These are phyloP conservation scores for Urostyla sp. DNA, from an alignment of 73 alveolate genomes.

Conservation along the genomic window DNA sequence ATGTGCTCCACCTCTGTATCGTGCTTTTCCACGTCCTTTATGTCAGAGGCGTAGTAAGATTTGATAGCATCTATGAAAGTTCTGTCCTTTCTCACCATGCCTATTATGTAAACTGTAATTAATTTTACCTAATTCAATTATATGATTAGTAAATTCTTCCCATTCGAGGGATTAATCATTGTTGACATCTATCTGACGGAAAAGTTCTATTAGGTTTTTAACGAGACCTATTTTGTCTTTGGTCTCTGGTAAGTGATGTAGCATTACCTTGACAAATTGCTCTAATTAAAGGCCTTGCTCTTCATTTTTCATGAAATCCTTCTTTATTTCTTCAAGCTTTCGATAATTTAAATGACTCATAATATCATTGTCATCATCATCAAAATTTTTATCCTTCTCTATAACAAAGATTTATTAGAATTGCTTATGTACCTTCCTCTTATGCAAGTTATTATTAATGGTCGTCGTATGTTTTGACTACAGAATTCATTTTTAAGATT, in stretches of 20 bases:
- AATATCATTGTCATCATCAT: conserved; percentile 66
- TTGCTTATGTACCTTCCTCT: conserved; percentile 14
- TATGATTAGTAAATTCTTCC: conserved; percentile 97
- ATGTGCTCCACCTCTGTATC: conserved; percentile 93
- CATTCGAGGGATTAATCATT: conserved; percentile 97
- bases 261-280: conserved; percentile 92
- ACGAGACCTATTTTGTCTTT: conserved; percentile 86
- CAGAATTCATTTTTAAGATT: conserved; percentile 22
- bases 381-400: conserved; percentile 54
- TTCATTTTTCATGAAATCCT: conserved; percentile 66
- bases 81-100: conserved; percentile 94
- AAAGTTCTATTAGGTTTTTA: conserved; percentile 88
- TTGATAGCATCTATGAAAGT: conserved; percentile 94
- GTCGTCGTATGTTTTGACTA: conserved; percentile 28
- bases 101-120: conserved; percentile 21
- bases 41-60: conserved; percentile 87
- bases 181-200: conserved; percentile 96
- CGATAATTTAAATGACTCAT: conserved; percentile 70
- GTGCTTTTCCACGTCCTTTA: conserved; percentile 92
- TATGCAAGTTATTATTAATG: not conserved
- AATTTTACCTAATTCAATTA: conserved; percentile 80
- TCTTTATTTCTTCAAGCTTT: conserved; percentile 70
- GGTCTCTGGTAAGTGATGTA: conserved; percentile 90
- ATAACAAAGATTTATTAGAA: not conserved
- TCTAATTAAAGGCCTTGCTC: conserved; percentile 74